phyloP scores from a whole-genome alignment of 208 protist genomes.

The Polymyxa betae region DNA sequence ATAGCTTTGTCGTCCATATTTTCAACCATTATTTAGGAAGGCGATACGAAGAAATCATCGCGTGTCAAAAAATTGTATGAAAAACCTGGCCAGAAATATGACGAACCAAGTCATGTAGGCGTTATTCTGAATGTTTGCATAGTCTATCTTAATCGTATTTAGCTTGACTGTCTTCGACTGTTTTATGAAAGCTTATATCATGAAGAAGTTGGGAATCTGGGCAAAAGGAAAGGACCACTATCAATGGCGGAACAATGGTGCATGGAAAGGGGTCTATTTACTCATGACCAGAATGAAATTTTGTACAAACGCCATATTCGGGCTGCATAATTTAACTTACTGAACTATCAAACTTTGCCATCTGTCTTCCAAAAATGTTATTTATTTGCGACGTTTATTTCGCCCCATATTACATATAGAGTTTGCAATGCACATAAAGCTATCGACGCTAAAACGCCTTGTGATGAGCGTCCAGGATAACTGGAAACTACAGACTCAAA shows the following conservation, averaged over 20 bases:
- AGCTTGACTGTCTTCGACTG: conserved; percentile 36
- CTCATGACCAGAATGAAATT: background rate
- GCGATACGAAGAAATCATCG: background rate
- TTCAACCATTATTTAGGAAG: no score
- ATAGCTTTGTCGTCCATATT: no score
- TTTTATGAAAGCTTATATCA: conserved; percentile 26
- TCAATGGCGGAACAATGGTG: conserved; percentile 29
- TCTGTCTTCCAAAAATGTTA: background rate
- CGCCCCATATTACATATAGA: background rate
- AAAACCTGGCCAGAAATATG: conserved; percentile 42
- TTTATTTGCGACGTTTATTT: background rate
- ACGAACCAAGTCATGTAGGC: background rate
- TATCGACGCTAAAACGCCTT: background rate
- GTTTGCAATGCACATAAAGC: background rate
- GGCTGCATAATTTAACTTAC: background rate
- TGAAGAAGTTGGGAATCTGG: background rate
- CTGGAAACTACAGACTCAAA: background rate
- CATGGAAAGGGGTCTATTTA: conserved; percentile 15
- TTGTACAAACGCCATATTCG: background rate
- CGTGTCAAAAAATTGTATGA: conserved; percentile 14
- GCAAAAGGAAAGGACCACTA: background rate
- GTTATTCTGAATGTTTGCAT: background rate
- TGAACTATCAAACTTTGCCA: background rate
- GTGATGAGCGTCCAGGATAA: background rate
- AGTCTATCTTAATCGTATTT: background rate